Base-by-base conservation (phyloP, 768 basidiomycete genomes). In the Boletus bicolor region DNA sequence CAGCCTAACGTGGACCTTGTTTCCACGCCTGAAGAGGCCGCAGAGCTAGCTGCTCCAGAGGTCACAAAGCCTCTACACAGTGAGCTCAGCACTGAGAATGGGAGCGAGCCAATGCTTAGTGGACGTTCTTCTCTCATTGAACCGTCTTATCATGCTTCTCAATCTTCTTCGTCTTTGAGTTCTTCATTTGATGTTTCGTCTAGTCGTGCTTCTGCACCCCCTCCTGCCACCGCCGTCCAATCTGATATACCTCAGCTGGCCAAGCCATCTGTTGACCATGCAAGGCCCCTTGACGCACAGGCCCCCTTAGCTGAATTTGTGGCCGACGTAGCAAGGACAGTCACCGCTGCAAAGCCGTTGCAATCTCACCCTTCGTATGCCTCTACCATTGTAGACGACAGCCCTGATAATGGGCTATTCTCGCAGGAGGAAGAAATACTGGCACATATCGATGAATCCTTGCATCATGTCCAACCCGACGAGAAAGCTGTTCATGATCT, bases 301-400 rank as follows among this genome's bases (percentile, higher is more conserved):
- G 72, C 76, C 60, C 56, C 64, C 57, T 48, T 46, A 53, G 30
- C 38, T 30, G 47, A 53, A 44, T 34, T 32, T 24, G 48, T 32
- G 48, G 21, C 32, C 35, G 44, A 55, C 36, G 32, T 30, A 24
- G 56, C 49, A 34, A 28, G 30, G 17, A 50, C 66, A 30, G 56
- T 36, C 38, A 30, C 59, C 49, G 46, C 50, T n/a, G 34, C 61
- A 39, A 67, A 73, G 48, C 75, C 76, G 4, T 64, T 81, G 47
- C 74, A 77, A 66, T 68, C 76, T 19, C 66, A 62, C 17, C 67
- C 79, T 52, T 82, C 82, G 17, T 71, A 73, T 32, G 77, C 83
- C 7, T 76, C 83, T 39, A 86, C 84, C 32, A 67, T 85, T 39
- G 69, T 79, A 46, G 76, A 82, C 61, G 68, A 80, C 55, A 76